These are phyloP conservation scores for Neocucurbitaria cava DNA, from an alignment of 2,329 filamentous ascomycete species.

Conservation along the genomic window DNA sequence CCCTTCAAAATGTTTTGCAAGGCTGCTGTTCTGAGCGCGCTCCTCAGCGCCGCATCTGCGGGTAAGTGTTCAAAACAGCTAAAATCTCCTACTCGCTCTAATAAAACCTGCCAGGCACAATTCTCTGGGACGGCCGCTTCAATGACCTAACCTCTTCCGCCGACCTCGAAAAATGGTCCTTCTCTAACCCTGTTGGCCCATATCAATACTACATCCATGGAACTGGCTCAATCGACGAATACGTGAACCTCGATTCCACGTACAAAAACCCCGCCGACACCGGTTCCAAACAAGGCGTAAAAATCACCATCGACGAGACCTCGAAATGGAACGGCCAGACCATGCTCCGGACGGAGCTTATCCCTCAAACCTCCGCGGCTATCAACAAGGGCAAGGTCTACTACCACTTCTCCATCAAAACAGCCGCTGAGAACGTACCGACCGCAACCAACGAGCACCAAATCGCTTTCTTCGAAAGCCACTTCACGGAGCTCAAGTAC, in stretches of 20 bases:
- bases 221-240: constrained; percentile 60
- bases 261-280: constrained; percentile 72
- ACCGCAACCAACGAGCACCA: constrained; percentile 71
- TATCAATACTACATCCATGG: constrained; percentile 84
- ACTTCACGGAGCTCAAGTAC: constrained; percentile 78
- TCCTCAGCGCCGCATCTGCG: constrained; percentile 42
- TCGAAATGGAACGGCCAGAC: constrained; percentile 73
- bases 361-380: constrained; percentile 70
- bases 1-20: constrained; percentile 42
- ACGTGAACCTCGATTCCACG: constrained; percentile 65
- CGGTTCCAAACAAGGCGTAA: constrained; percentile 67
- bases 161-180: constrained; percentile 69
- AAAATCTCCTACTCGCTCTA: not conserved
- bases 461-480: constrained; percentile 68
- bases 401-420: constrained; percentile 76
- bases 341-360: constrained; percentile 77
- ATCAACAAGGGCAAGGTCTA: constrained; percentile 71
- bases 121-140: constrained; percentile 71
- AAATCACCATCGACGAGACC: constrained; percentile 70
- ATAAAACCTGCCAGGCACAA: constrained; percentile 46
- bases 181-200: constrained; percentile 69
- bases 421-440: constrained; percentile 65
- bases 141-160: constrained; percentile 63
- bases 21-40: constrained; percentile 38
- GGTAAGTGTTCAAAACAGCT: constrained; percentile 16